These are phyloP conservation scores for Quercus alba DNA, from an alignment of 306 rosid species.

Conservation along the genomic window DNA sequence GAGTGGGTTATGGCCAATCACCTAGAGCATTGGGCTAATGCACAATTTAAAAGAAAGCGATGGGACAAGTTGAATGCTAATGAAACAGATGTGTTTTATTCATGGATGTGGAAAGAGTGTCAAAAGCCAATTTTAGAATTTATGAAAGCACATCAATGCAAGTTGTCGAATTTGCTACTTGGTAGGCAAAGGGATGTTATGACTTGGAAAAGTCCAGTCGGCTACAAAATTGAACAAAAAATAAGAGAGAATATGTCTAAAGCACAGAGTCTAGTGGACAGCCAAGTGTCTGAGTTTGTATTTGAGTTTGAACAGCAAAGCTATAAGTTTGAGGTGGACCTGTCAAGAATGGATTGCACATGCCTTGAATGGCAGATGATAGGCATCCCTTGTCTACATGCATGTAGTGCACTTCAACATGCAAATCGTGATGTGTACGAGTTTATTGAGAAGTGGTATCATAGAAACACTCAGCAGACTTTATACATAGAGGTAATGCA, in stretches of 20 bases:
- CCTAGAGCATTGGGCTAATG: neutral
- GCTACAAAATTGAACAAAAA: neutral
- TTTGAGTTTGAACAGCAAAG: conserved; percentile 1
- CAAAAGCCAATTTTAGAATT: conserved; percentile 6
- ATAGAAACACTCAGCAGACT: neutral
- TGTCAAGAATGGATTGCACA: neutral
- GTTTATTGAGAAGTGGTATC: neutral
- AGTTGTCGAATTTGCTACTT: neutral
- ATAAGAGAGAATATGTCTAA: neutral
- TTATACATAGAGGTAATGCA: neutral
- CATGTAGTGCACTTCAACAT: conserved; percentile 5
- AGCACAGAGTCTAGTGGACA: neutral
- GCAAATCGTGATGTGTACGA: conserved; percentile 6
- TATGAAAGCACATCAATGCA: conserved; percentile 1
- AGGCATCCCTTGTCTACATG: neutral
- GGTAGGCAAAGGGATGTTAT: neutral
- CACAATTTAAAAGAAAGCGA: neutral
- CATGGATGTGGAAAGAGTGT: conserved; percentile 1
- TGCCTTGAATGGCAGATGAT: conserved; percentile 11
- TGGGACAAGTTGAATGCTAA: neutral
- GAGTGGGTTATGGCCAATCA: neutral
- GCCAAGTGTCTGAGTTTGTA: neutral
- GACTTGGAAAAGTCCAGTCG: neutral
- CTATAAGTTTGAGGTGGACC: neutral
- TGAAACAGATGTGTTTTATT: neutral